Evolutionary conservation across 345 rosid genomes (phyloP), one percentile per base, ranked within the genome.

Genomic region (Raphanus raphanistrum): DNA sequence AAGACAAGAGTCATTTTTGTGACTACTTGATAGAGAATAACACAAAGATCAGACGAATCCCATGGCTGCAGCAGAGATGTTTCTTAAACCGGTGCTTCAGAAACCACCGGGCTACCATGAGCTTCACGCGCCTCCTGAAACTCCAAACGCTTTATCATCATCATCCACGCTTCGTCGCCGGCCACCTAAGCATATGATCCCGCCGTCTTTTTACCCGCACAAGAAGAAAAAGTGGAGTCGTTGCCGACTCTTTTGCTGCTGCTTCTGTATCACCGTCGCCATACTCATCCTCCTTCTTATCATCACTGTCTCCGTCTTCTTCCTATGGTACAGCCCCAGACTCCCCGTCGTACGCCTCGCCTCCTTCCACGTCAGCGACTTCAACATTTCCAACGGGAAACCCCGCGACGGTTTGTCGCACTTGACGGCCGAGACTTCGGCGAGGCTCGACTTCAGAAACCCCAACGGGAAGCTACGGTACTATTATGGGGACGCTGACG

Each of bases 21-120:
- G 45, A 66, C 11, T 28, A 1, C 60, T 12, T 66, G 29, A 58
- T 38, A 48, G 68, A 71, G 26, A 45, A 66, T 10, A 33, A 45
- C 2, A 58, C 2, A 54, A 64, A 54, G 15, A 43, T 63, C 29
- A 38, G 8, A 66, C 65, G 15, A 63, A 74, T 76, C 57, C 3
- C 55, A 88, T 74, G 75, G 84, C 80, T 2, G 41, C 41, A 85
- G 82, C 85, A 10, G 87, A 84, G 12, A 74, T 69, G 27, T 52
- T 81, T 3, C 13, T 76, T 29, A 81, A 81, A 78, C 91, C 89
- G 59, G 74, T 80, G n/a, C 94, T 92, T 29, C 87, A 88, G 76
- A 90, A 81, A 72, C 94, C 97, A 15, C 97, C 97, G 0, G 94
- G 98, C 17, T 90, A 88, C 76, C 84, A 68, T 25, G 89, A 90